Base-by-base conservation (phyloP, 2,329 filamentous ascomycete species). In the Nemania diffusa region DNA sequence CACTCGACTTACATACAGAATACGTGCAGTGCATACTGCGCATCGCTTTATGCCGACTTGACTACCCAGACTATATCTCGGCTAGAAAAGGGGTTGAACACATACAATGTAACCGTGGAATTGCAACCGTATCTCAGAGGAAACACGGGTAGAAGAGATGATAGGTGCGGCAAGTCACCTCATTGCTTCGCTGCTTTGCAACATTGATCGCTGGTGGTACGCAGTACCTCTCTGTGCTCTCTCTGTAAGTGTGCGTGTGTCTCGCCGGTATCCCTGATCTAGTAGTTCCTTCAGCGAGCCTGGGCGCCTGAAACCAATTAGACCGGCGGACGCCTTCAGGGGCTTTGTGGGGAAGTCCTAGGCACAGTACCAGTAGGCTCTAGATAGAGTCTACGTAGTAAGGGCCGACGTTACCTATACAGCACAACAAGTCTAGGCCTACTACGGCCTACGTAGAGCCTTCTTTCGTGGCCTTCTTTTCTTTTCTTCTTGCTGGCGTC, bases 261-360 rank as follows among this genome's bases (percentile, higher is more conserved):
- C 34, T 48, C 24, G 5, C n/a, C 42, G 56, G 42, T 24, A 58
- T 58, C 60, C 52, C 40, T 57, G 42, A 62, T 56, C 37, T 29
- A 50, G 44, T 22, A 62, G 37, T 37, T 55, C 51, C 59, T 55
- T 64, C 20, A 46, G 52, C n/a, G 46, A 29, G 37, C 55, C 51
- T 57, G 59, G 42, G 42, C 51, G 51, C 22, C 22, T 46, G 7
- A 34, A 26, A 17, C 40, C 67, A 69, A 69, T 62, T 60, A 57
- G 29, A 52, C 62, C 29, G 5, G 42, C 40, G 53, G 63, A 62
- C 63, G 55, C 62, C 44, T 24, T 17, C 56, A 61, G 58, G 63
- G 66, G 60, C 40, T 52, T 40, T 67, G 61, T 67, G 65, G 65
- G 65, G 65, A 67, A 67, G 65, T 61, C 56, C 65, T 67, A 40